A percentile compares a stretch with the other conserved stretches of the same genome.
Conservation (phyloP, 139 green algal species). For the Picochlorum sp. region DNA sequence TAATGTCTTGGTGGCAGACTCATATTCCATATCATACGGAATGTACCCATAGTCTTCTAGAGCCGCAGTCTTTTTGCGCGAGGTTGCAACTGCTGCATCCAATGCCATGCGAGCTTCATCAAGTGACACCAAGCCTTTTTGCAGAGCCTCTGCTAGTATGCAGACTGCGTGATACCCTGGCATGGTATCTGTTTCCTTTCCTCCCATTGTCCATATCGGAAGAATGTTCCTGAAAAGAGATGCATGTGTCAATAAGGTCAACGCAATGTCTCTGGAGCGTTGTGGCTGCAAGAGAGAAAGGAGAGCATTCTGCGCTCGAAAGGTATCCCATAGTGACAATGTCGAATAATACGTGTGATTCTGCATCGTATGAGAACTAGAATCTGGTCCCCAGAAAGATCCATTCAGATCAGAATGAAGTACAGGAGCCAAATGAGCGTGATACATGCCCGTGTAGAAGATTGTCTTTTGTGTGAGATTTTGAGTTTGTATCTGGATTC, state of each 20-base stretch:
- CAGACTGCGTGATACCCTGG: conserved; percentile 8
- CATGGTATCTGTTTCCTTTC: conserved; percentile 11
- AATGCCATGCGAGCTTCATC: background rate
- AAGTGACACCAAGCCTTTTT: background rate
- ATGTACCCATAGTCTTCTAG: conserved; percentile 1
- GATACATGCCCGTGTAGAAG: conserved; percentile 10
- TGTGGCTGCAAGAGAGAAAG: conserved; percentile 8
- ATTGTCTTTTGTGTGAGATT: background rate
- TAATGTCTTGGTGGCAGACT: conserved; percentile 6
- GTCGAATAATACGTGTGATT: conserved; percentile 5
- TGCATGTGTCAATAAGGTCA: background rate
- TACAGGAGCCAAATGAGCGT: conserved; percentile 3
- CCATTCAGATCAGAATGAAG: conserved; percentile 7
- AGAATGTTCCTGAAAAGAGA: background rate
- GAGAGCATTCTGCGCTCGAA: conserved; percentile 5
- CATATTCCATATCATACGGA: background rate
- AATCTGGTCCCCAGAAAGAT: conserved; percentile 5
- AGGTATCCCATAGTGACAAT: conserved; percentile 10
- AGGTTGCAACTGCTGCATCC: conserved; percentile 1
- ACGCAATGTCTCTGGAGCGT: background rate
- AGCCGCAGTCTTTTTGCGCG: background rate
- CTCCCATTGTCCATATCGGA: conserved; percentile 6
- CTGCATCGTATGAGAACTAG: background rate
- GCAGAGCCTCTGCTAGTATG: conserved; percentile 3
- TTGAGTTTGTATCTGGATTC: conserved; percentile 4